phyloP scores from a whole-genome alignment of 768 basidiomycete species.

The Pulveroboletus ravenelii region DNA sequence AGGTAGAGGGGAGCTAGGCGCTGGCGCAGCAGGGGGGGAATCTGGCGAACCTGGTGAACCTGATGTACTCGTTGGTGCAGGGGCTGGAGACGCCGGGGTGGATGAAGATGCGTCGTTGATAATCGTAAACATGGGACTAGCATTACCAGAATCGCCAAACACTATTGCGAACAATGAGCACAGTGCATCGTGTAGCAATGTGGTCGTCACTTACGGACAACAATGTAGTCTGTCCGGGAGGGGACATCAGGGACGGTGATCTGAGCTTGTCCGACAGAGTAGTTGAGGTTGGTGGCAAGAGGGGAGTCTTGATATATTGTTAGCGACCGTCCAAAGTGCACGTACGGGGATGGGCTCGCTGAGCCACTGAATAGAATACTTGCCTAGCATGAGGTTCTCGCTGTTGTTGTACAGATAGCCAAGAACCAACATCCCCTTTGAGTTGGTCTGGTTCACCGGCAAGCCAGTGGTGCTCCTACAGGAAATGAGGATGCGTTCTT shows the following conservation, averaged over 20 bases:
- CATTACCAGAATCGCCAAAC: slow-evolving; percentile 40
- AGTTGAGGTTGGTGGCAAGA: slow-evolving; percentile 32
- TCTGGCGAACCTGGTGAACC: slow-evolving; percentile 1
- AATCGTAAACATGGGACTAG: slow-evolving; percentile 38
- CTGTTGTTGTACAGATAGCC: slow-evolving; percentile 23
- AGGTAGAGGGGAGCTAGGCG: not conserved
- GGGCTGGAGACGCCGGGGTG: slow-evolving; percentile 6
- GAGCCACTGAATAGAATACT: slow-evolving; percentile 5
- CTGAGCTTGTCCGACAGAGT: slow-evolving; percentile 29
- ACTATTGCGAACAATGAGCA: slow-evolving; percentile 19
- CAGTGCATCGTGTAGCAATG: too few relatives aligned
- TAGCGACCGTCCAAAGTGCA: slow-evolving; percentile 3
- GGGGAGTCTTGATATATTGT: slow-evolving; percentile 25
- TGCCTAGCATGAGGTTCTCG: slow-evolving; percentile 30
- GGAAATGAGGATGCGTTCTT: slow-evolving; percentile 32
- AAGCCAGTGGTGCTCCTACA: slow-evolving; percentile 18
- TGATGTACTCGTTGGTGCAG: slow-evolving; percentile 3
- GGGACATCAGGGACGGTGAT: slow-evolving; percentile 35
- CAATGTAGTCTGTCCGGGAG: slow-evolving; percentile 30
- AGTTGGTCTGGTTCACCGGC: slow-evolving; percentile 28
- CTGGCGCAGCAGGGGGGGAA: not conserved
- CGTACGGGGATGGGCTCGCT: not conserved
- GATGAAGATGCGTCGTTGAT: slow-evolving; percentile 55
- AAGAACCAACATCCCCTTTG: slow-evolving; percentile 29
- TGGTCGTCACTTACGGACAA: slow-evolving; percentile 31